Conservation (phyloP, 805 yeast species). For the Ogataea paradorogensis region DNA sequence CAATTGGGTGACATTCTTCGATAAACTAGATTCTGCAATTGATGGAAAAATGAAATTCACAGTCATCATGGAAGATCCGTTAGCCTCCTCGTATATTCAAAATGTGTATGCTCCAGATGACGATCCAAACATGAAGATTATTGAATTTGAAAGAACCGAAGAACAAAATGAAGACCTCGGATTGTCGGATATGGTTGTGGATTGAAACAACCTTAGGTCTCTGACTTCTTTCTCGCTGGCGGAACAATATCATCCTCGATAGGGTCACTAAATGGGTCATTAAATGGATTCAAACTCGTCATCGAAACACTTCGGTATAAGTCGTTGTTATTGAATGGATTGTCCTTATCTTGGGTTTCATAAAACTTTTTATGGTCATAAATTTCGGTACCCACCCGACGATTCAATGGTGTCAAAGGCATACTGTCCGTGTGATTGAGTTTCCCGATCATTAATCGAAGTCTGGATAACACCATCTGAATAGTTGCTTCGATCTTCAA, state of each 20-base stretch:
- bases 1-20: conserved; percentile 84
- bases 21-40: conserved; percentile 69
- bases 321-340: conserved; percentile 21
- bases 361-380: conserved; percentile 2
- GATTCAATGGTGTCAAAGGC: conserved; percentile 1
- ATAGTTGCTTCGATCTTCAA: conserved; percentile 45
- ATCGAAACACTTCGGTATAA: conserved; percentile 27
- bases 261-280: conserved; percentile 9
- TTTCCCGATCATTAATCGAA: conserved; percentile 39
- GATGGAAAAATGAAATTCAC: conserved; percentile 84
- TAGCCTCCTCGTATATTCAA: conserved; percentile 93
- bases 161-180: conserved; percentile 94
- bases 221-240: background rate
- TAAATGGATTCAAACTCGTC: conserved; percentile 30
- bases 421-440: background rate
- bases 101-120: conserved; percentile 98
- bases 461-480: conserved; percentile 45
- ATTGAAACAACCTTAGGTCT: background rate
- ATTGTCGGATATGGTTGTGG: conserved; percentile 47
- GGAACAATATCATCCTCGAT: conserved; percentile 3
- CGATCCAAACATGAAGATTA: conserved; percentile 93
- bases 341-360: conserved; percentile 17
- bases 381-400: conserved; percentile 4
- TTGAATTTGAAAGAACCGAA: conserved; percentile 83
- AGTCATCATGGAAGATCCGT: conserved; percentile 86